These are phyloP conservation scores for Starmera caribaea DNA, from an alignment of 805 yeast species.

Conservation along the genomic window DNA sequence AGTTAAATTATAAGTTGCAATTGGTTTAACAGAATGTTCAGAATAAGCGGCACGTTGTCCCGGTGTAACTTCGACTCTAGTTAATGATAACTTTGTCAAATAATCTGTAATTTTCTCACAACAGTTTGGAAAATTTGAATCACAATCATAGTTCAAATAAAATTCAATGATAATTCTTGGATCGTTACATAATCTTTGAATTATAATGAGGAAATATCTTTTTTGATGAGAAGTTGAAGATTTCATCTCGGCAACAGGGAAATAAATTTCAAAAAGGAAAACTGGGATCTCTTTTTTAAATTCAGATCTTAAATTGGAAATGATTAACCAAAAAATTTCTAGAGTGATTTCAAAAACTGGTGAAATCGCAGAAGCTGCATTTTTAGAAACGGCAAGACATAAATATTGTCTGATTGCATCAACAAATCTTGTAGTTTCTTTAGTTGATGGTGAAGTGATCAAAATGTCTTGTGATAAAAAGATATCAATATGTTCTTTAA, in stretches of 20 bases:
- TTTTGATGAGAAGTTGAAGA: slow-evolving; percentile 91
- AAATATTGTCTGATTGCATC: slow-evolving; percentile 79
- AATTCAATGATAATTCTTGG: slow-evolving; percentile 88
- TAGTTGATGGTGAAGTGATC: slow-evolving; percentile 39
- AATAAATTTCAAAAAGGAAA: slow-evolving; percentile 83
- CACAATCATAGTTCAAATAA: slow-evolving; percentile 94
- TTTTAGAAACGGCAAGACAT: slow-evolving; percentile 74
- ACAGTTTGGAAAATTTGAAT: slow-evolving; percentile 65
- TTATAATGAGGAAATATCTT: slow-evolving; percentile 71
- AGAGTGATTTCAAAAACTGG: slow-evolving; percentile 88
- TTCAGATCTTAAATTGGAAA: slow-evolving; percentile 74
- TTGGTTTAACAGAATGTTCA: slow-evolving; percentile 40
- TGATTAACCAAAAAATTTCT: slow-evolving; percentile 87
- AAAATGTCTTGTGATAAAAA: slow-evolving; percentile 53
- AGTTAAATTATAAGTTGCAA: slow-evolving; percentile 65
- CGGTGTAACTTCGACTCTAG: slow-evolving; percentile 62
- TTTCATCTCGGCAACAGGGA: slow-evolving; percentile 88
- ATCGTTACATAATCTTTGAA: slow-evolving; percentile 76
- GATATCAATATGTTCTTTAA: slow-evolving; percentile 77
- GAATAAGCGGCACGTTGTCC: slow-evolving; percentile 52
- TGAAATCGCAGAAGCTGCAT: slow-evolving; percentile 85
- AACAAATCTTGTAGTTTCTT: slow-evolving; percentile 52
- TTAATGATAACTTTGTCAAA: slow-evolving; percentile 55
- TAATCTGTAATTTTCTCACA: slow-evolving; percentile 78
- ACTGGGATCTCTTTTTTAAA: slow-evolving; percentile 93